Base-by-base conservation (phyloP, 2,329 filamentous ascomycete species). In the Byssoonygena ceratinophila region DNA sequence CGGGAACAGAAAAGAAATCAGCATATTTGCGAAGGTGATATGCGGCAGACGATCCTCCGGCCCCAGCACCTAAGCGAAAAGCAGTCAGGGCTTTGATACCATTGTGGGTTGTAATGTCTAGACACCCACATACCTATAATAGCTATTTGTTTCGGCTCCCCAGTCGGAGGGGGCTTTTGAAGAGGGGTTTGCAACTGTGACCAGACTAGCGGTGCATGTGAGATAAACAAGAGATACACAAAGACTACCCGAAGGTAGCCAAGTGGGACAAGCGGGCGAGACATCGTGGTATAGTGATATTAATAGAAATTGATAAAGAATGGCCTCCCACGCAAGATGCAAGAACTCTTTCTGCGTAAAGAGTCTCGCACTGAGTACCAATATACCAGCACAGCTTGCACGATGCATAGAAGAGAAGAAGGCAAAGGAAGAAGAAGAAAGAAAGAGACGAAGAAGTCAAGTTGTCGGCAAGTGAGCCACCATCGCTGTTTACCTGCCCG, bases 21-120 rank as follows among this genome's bases (percentile, higher is more conserved):
- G 87, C 84, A 66, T 83, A 90, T 62, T 84, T 80, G 36, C 77
- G 76, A 44, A 98, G 74, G 63, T 91, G 81, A 68, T 92, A 95
- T 0, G 92, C 90, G 2, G 89, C 75, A 1, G 90, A 94, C 3
- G 92, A 81, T 27, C 92, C 92, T 27, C 82, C 91, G 40, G 92
- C 84, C 44, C 92, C 92, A 59, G 91, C 91, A 56, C 92, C 91
- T 94, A 20, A 20, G 34, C 25, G 49, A 53, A 32, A 5, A 29
- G 16, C 18, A 22, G 36, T 34, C 48, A 41, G 34, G 14, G n/a
- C 37, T 14, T 31, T 29, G 4, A n/a, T n/a, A n/a, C n/a, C n/a
- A n/a, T n/a, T n/a, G n/a, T n/a, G n/a, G n/a, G n/a, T n/a, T n/a
- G n/a, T n/a, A n/a, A n/a, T n/a, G n/a, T 20, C 29, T 20, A 9